Evolutionary conservation across 2,329 filamentous ascomycete genomes (phyloP).

Genomic region (Epichloe aotearoae): DNA sequence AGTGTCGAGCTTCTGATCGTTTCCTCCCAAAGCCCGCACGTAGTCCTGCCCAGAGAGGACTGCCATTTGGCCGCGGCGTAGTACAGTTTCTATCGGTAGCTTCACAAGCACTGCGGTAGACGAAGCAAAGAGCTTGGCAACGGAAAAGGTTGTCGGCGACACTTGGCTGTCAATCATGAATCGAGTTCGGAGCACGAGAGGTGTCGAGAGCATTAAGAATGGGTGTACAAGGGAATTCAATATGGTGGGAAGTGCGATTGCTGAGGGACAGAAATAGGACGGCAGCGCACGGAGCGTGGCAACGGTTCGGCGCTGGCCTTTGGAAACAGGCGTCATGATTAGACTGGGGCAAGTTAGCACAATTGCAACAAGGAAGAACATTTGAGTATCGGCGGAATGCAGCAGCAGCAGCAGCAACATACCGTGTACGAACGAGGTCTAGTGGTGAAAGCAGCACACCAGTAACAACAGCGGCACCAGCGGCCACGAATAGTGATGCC

Average conservation of each 20-base stretch:
- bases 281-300: conserved; percentile 67
- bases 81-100: conserved; percentile 80
- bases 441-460: conserved; percentile 74
- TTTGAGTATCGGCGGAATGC: neutral
- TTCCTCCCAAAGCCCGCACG: conserved; percentile 32
- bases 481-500: conserved; percentile 63
- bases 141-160: conserved; percentile 68
- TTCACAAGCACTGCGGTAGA: conserved; percentile 72
- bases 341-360: conserved; percentile 36
- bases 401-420: conserved; percentile 19
- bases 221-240: conserved; percentile 78
- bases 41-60: conserved; percentile 47
- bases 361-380: neutral
- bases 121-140: conserved; percentile 71
- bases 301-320: conserved; percentile 63
- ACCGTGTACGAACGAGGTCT: conserved; percentile 73
- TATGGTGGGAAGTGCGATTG: conserved; percentile 69
- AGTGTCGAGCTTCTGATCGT: conserved; percentile 43
- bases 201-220: conserved; percentile 67
- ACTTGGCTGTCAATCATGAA: conserved; percentile 71
- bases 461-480: conserved; percentile 52
- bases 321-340: conserved; percentile 69
- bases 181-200: conserved; percentile 73
- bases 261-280: conserved; percentile 57
- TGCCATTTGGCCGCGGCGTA: conserved; percentile 75